These are phyloP conservation scores for Citrus reticulata DNA, from an alignment of 345 rosid genomes.

Conservation along the genomic window DNA sequence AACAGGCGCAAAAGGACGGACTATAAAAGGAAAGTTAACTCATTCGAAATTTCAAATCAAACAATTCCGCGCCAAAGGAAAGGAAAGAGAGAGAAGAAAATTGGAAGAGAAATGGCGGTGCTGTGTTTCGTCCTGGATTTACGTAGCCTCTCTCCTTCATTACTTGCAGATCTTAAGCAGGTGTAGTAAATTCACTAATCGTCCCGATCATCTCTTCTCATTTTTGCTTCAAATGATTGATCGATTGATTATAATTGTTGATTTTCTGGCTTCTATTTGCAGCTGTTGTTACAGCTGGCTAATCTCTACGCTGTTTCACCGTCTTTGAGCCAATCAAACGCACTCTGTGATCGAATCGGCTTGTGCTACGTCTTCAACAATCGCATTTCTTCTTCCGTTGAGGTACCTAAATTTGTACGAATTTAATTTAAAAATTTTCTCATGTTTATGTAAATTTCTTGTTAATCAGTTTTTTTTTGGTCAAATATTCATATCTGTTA, in stretches of 20 bases:
- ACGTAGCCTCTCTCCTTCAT: conserved; percentile 52
- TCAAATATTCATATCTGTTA: not conserved
- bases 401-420: conserved; percentile 33
- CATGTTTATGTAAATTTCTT: not conserved
- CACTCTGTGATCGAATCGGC: conserved; percentile 57
- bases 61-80: conserved; percentile 10
- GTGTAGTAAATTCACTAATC: conserved; percentile 20
- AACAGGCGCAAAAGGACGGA: not conserved
- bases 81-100: conserved; percentile 1
- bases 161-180: conserved; percentile 65
- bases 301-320: conserved; percentile 60
- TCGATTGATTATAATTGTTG: conserved; percentile 15
- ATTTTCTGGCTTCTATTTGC: conserved; percentile 16
- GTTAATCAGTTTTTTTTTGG: not conserved
- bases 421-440: not conserved
- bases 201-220: not conserved
- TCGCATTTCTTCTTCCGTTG: conserved; percentile 45
- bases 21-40: not conserved
- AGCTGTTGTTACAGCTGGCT: conserved; percentile 70
- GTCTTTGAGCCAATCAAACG: conserved; percentile 28
- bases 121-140: conserved; percentile 75
- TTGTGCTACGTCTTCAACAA: conserved; percentile 55
- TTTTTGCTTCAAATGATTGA: not conserved
- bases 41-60: not conserved
- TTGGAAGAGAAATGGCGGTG: conserved; percentile 44